A percentile compares a stretch with the other conserved stretches of the same genome.
phyloP scores from a whole-genome alignment of 2,329 filamentous ascomycete genomes.

The Beauveria sp. region DNA sequence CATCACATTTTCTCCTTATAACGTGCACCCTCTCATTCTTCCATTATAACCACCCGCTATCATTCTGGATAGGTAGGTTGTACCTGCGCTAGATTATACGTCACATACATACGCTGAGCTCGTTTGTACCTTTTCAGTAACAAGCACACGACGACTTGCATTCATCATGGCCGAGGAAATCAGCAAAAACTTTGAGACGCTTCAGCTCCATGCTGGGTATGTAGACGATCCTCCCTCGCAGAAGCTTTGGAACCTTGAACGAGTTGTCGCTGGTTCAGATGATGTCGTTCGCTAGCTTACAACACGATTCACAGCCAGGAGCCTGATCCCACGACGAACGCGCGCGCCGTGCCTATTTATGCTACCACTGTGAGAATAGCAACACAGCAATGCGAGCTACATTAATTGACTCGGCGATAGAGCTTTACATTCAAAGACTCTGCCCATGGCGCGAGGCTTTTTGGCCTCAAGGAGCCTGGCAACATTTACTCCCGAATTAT shows the following conservation, averaged over 20 bases:
- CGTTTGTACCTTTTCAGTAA: neutral
- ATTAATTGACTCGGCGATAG: slow-evolving; percentile 32
- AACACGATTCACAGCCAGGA: slow-evolving; percentile 51
- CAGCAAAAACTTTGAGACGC: slow-evolving; percentile 67
- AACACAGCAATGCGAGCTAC: neutral
- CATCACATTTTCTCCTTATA: neutral
- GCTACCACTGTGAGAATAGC: slow-evolving; percentile 64
- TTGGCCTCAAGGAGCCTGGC: slow-evolving; percentile 92
- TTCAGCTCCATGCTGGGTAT: slow-evolving; percentile 80
- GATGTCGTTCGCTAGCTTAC: slow-evolving; percentile 13
- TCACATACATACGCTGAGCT: neutral
- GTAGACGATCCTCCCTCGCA: slow-evolving; percentile 15
- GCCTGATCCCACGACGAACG: slow-evolving; percentile 73
- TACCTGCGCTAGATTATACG: too few relatives aligned
- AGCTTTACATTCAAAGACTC: slow-evolving; percentile 94
- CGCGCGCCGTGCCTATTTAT: slow-evolving; percentile 92
- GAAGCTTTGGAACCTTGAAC: neutral
- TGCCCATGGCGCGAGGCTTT: slow-evolving; percentile 87
- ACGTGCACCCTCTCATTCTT: neutral
- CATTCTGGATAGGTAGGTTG: neutral
- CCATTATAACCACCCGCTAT: neutral
- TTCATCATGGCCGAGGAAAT: slow-evolving; percentile 24
- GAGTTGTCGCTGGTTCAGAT: neutral
- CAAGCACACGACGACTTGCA: neutral
- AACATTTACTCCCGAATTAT: slow-evolving; percentile 97